Base-by-base conservation (phyloP, 2,329 filamentous ascomycete genomes). In the Pseudogymnoascus sp. region DNA sequence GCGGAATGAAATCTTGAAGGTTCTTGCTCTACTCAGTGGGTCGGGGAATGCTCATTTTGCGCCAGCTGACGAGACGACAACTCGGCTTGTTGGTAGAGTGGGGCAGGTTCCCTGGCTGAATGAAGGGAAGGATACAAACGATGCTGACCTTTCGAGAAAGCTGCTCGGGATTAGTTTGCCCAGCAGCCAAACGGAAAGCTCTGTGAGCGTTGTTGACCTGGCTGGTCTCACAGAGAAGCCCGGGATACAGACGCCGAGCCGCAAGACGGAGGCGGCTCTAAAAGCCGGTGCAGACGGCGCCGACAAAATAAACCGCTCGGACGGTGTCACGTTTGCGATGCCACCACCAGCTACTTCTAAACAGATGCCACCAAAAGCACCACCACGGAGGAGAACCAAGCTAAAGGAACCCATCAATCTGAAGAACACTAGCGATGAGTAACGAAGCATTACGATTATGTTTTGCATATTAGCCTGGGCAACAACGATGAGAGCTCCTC, bases 171-270 rank as follows among this genome's bases (percentile, higher is more conserved):
- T 92, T 74, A 89, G 85, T 64, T 78, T 93, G 3, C 83, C 85
- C 1, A 80, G 83, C 1, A 76, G 77, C 2, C 84, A 89, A 60
- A 83, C 82, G n/a, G 84, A 83, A 58, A 95, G 91, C 72, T 86
- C 82, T 69, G 78, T 91, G 66, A 92, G 89, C 70, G 88, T 94
- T 55, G 80, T 85, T 35, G 89, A 94, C 68, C 85, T 96, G 42
- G 91, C 91, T 5, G 84, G 85, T 9, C 88, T 92, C 49, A 90
- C 82, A 72, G 91, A 93, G 75, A 92, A 90, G 73, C 91, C 91
- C 0, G 91, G 89, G 0, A 85, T 93, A 22, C 86, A 92, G 69
- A 92, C 91, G 16, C 91, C 90, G 5, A 91, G 90, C 71, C 82
- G 87, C 55, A 84, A 78, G 64, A 72, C 74, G 11, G 69, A 65